Base-by-base conservation (phyloP, 192 early-diverging fungal genomes). In the Thoreauomyces humboldtii region DNA sequence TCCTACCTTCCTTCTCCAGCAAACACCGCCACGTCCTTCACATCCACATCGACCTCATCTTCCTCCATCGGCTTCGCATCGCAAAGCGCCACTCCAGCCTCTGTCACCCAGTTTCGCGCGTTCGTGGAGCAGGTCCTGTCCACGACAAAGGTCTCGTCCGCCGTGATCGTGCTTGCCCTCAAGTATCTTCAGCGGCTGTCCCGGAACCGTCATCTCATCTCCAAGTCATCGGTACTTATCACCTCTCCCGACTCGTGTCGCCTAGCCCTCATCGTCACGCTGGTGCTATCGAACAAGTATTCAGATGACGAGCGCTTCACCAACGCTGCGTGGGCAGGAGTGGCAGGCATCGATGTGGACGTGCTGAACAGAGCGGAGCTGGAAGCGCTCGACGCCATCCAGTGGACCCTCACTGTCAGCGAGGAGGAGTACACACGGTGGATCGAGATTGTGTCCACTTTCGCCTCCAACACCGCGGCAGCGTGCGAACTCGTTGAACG, bases 261-360 rank as follows among this genome's bases (percentile, higher is more conserved):
- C 5, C 22, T 66, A 7, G 64, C 54, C 11, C 41, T 66, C 0
- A 34, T 57, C 43, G 64, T 66, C 12, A 57, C 53, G 6, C 53
- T 66, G 43, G 54, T 66, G 29, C 64, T 66, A 22, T 52, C 64
- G 0, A 66, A 66, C 64, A 66, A 66, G 53, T 66, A 45, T 31
- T 52, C 64, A 19, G 64, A 66, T 42, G 64, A 66, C 33, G 64
- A 66, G 21, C 52, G 64, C 6, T 66, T 66, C 25, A 66, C 64
- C 51, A 66, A 66, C 31, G 24, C 54, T 17, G 64, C 64, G 14
- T 66, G 64, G 64, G 64, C 64, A 4, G 19, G 22, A 0, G 64
- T 56, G 7, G 64, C 64, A 0, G 48, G 46, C 25, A n/a, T 43
- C 38, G 31, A 28, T n/a, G 22, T 57, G 6, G 51, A 22, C 7